phyloP scores from a whole-genome alignment of 352 stramenopile species.

The Pythium dissotocum region DNA sequence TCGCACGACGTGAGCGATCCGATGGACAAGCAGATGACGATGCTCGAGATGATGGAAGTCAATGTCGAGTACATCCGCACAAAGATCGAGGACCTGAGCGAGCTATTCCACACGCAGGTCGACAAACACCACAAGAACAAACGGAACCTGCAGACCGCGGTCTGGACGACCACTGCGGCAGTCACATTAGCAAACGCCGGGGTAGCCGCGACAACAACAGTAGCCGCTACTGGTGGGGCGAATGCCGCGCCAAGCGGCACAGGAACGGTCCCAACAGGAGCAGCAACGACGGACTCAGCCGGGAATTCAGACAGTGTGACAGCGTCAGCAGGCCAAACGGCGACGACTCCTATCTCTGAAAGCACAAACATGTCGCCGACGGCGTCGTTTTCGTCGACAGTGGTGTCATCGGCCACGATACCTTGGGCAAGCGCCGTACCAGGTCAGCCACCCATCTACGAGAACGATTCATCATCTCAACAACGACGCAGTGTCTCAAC shows the following conservation, averaged over 20 bases:
- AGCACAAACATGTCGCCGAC: background rate
- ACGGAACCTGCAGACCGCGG: conserved; percentile 17
- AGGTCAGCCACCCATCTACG: conserved; percentile 18
- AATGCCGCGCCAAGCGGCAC: background rate
- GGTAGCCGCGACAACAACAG: background rate
- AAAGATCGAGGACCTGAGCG: conserved; percentile 71
- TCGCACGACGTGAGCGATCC: conserved; percentile 70
- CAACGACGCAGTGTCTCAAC: background rate
- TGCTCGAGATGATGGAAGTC: conserved; percentile 87
- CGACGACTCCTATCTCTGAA: background rate
- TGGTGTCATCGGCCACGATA: background rate
- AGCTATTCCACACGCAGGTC: conserved; percentile 43
- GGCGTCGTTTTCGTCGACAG: background rate
- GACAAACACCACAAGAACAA: conserved; percentile 24
- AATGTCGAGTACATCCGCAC: conserved; percentile 83
- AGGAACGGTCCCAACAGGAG: background rate
- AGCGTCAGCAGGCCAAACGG: background rate
- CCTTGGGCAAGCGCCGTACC: conserved; percentile 7
- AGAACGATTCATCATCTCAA: conserved; percentile 8
- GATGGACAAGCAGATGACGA: conserved; percentile 83
- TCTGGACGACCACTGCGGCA: conserved; percentile 8
- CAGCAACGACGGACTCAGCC: too few relatives aligned
- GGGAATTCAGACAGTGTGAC: background rate
- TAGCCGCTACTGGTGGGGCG: background rate
- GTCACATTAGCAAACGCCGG: conserved; percentile 10